Base-by-base conservation (phyloP, 2,329 filamentous ascomycete genomes). In the Ophiostoma himal-ulmi region DNA sequence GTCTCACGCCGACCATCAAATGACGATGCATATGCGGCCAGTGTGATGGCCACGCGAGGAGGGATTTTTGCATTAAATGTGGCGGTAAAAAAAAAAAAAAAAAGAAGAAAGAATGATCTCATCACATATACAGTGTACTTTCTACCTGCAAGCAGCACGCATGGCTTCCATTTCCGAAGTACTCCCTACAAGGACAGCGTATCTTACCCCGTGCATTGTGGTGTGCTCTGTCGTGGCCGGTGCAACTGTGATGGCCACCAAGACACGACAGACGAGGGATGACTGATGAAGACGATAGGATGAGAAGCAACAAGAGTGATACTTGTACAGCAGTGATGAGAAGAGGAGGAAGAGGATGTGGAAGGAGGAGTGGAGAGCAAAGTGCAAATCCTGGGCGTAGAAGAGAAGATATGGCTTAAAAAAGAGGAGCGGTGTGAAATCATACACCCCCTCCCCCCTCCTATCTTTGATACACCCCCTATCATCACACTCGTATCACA, bases 21-120 rank as follows among this genome's bases (percentile, higher is more conserved):
- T 67, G 22, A 57, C 3, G 54, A 1, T 64, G 65, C 65, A 69
- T 70, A 68, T 75, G 76, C 81, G 79, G 77, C 81, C 81, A 78
- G 76, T 82, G 82, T 81, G 80, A 82, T 79, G 82, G 77, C 82
- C 78, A 72, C 64, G 68, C 62, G 69, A 13, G 3, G 41, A 52
- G 44, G 44, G 44, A 17, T 57, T 57, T 26, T 20, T 11, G 2
- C 10, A 22, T 22, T 7, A 54, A 36, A 17, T 20, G 1, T 22
- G 7, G 22, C 11, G 5, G 5, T 14, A 64, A 36, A 65, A 39
- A 13, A 22, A 39, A 39, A 22, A 11, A 41, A 69, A n/a, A 20
- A 39, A 71, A 6, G 22, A 22, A 22, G 3, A 20, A n/a, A 5
- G n/a, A 22, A 26, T 48, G 57, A 30, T 54, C n/a, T 34, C 26